A percentile compares a stretch with the other conserved stretches of the same genome.
Evolutionary conservation across 208 protist species (phyloP).

Genomic region (Sergeia podlipaevii): DNA sequence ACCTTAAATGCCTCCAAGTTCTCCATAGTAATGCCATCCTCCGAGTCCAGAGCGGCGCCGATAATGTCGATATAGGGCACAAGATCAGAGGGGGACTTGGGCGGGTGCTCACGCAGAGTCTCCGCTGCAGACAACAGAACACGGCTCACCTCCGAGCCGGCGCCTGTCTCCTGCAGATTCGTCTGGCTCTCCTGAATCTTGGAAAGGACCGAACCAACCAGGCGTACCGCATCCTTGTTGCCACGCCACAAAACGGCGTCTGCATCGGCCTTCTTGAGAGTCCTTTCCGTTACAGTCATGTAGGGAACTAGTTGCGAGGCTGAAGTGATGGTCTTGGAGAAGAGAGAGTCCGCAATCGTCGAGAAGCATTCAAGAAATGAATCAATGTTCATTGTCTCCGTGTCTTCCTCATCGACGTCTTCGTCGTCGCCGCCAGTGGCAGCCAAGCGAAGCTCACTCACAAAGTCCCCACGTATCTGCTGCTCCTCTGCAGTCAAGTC

Average conservation of each 20-base stretch:
- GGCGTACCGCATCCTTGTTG: constrained; percentile 10
- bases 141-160: not conserved
- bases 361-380: constrained; percentile 13
- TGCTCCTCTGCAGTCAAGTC: constrained; percentile 14
- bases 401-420: constrained; percentile 3
- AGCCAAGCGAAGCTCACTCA: constrained; percentile 9
- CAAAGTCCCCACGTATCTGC: constrained; percentile 18
- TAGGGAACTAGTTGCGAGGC: constrained; percentile 18
- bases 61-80: constrained; percentile 39
- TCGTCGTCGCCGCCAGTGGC: not conserved
- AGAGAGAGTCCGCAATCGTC: constrained; percentile 6
- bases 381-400: constrained; percentile 1
- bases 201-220: constrained; percentile 18
- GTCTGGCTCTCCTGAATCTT: constrained; percentile 21
- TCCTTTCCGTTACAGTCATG: constrained; percentile 26
- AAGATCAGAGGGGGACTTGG: constrained; percentile 24
- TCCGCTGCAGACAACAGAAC: not conserved
- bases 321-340: not conserved
- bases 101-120: constrained; percentile 15
- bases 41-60: constrained; percentile 14
- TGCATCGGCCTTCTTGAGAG: constrained; percentile 24
- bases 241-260: constrained; percentile 22
- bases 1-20: constrained; percentile 36
- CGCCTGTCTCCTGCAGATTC: constrained; percentile 8
- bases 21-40: constrained; percentile 21